Percentiles rank a stretch among this genome's conserved stretches.
Evolutionary conservation across 805 yeast genomes (phyloP).

Genomic region (Saccharomycopsis sp.): DNA sequence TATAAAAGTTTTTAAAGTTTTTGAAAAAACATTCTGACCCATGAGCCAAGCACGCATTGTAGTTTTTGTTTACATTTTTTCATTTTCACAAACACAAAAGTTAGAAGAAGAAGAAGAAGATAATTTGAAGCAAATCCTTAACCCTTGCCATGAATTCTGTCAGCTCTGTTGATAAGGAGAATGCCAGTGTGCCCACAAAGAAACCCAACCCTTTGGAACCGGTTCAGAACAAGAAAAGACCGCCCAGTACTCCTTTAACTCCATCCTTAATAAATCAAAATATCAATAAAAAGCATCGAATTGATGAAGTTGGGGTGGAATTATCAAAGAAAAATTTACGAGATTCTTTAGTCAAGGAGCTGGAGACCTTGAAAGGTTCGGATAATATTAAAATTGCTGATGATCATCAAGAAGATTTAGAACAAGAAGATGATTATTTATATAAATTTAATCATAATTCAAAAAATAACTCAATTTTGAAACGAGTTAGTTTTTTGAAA

Average conservation of each 20-base stretch:
- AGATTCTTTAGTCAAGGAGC: slow-evolving; percentile 1
- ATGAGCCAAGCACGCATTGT: no score
- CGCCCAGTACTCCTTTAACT: slow-evolving; percentile 9
- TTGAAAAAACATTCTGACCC: no score
- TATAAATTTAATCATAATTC: background rate
- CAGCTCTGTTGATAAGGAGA: no score
- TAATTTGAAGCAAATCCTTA: no score
- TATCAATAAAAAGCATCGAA: slow-evolving; percentile 3
- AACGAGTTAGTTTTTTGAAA: background rate
- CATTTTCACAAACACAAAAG: no score
- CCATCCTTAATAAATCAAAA: slow-evolving; percentile 6
- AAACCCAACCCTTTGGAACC: no score
- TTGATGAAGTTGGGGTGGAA: slow-evolving; percentile 4
- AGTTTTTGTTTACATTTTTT: no score
- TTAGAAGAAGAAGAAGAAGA: no score
- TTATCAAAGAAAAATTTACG: slow-evolving; percentile 3
- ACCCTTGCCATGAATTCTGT: no score
- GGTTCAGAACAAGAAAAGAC: slow-evolving; percentile 6
- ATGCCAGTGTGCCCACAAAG: no score
- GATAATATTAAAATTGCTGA: background rate
- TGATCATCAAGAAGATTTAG: background rate
- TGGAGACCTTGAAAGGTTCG: no score
- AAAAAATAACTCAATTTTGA: background rate
- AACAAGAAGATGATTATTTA: slow-evolving; percentile 1
- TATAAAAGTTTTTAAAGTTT: no score